phyloP scores from a whole-genome alignment of 306 rosid species.

The Pyrus pyrifolia region DNA sequence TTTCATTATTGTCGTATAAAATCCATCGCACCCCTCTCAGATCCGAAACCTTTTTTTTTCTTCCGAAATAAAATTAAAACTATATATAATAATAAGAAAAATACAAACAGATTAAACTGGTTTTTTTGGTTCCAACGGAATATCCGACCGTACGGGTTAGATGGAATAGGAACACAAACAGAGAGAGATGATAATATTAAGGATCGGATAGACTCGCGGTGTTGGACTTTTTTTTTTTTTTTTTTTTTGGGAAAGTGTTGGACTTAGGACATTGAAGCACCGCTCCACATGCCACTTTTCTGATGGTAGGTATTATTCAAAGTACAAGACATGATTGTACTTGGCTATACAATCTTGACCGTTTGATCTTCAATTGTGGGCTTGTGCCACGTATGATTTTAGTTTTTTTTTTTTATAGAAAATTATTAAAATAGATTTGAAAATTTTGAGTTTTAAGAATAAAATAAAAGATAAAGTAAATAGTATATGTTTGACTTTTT shows the following conservation, averaged over 20 bases:
- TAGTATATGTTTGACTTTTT: too few species aligned
- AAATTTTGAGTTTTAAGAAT: too few species aligned
- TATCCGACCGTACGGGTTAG: constrained; percentile 37
- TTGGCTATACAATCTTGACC: neutral
- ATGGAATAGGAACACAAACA: neutral
- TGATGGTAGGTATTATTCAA: neutral
- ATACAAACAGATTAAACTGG: neutral
- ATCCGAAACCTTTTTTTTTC: constrained; percentile 38
- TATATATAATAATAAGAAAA: too few species aligned
- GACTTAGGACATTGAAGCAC: neutral
- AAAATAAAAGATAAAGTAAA: too few species aligned
- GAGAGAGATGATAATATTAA: neutral
- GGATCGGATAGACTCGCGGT: neutral
- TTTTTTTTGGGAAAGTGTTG: too few species aligned
- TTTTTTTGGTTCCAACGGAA: constrained; percentile 28
- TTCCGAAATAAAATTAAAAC: neutral
- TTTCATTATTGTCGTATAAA: constrained; percentile 23
- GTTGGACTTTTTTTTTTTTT: neutral
- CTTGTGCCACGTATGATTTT: neutral
- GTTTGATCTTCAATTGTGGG: neutral
- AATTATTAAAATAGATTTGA: too few species aligned
- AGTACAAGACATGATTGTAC: neutral
- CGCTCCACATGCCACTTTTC: neutral
- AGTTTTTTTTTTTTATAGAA: too few species aligned
- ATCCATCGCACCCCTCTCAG: constrained; percentile 43